Evolutionary conservation across 352 stramenopile species (phyloP), one percentile per base, ranked within the genome.

Genomic region (Phytophthora melonis): DNA sequence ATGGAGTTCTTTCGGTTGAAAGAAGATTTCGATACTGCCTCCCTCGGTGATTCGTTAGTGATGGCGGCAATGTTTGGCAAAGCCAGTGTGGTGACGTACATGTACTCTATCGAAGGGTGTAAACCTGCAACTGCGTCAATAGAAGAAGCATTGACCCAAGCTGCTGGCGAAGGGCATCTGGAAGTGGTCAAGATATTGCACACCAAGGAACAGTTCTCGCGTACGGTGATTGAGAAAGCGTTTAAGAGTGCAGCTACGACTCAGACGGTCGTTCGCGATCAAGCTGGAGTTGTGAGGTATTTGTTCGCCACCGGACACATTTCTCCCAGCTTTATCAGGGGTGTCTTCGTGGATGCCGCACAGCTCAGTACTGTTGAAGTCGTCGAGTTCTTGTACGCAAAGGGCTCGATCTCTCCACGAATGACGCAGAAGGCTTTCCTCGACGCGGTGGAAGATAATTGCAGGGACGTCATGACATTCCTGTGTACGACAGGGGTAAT

Each of bases 1-100:
- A 61, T 61, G 55, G n/a, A 45, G 55, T 61, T 61, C 16, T 61
- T 60, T 7, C 32, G 14, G 55, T 23, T 16, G n/a, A 61, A 61
- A 19, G 13, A 47, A 47, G 16, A 11, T 11, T 23, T 61, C 27
- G 32, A 61, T 13, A 0, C 30, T 30, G 34, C 55, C 21, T 45
- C 54, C 21, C 30, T 47, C 30, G 30, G 6, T 3, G n/a, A 45
- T 34, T 32, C 54, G 8, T 21, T 60, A 11, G n/a, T 30, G 11
- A 27, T 61, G 18, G 55, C 55, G n/a, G 55, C 27, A 10, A n/a
- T 4, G 0, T 61, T 27, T 14, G 36, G 36, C 16, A 47, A 49
- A 49, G 25, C 43, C 16, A 9, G 47, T 30, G n/a, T 14, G n/a
- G 32, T 49, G n/a, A 47, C 23, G 13, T 61, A 45, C 6, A 19